Base-by-base conservation (phyloP, 176 grass and related monocot genomes). In the Panicum miliaceum region DNA sequence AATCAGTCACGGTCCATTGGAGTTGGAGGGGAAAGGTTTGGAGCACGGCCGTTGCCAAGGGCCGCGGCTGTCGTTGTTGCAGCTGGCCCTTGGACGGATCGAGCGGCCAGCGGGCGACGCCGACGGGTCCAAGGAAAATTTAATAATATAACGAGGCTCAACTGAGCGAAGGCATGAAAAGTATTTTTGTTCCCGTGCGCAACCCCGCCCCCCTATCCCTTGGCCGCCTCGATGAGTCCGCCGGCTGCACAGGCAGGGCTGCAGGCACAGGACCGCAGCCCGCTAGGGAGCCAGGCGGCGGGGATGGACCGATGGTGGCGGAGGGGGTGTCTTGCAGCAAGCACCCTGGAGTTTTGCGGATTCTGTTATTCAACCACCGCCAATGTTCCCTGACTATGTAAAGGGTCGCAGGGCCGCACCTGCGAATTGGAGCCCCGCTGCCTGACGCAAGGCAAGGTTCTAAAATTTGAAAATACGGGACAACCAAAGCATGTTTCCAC, bases 171-270 rank as follows among this genome's bases (percentile, higher is more conserved):
- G 18, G 19, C 8, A n/a, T 51, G 27, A 63, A 64, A 20, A 53
- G 51, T 53, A 53, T 19, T 32, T 32, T 32, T 32, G 29, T 32
- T 53, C 1, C 51, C 51, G n/a, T 59, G 56, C 22, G 56, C 56
- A 51, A 32, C 7, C 62, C 53, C 63, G 63, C 34, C n/a, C 63
- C 45, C 58, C 29, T 32, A 27, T 15, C 72, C 72, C n/a, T 86
- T 90, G 73, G 78, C 46, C 45, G 72, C 79, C 88, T 90, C 79
- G 79, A 79, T 48, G 66, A 73, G 79, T 86, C 88, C 88, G 88
- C 71, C 84, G 62, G 8, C 13, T 60, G 22, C 8, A 9, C 22
- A 58, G 54, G 19, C 52, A 37, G 38, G 5, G 43, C 43, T 2
- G 12, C 43, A 46, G 43, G 43, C n/a, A n/a, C n/a, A n/a, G n/a